Conservation (phyloP, 2,329 filamentous ascomycete genomes). For the Colletotrichum neosansevieriae region DNA sequence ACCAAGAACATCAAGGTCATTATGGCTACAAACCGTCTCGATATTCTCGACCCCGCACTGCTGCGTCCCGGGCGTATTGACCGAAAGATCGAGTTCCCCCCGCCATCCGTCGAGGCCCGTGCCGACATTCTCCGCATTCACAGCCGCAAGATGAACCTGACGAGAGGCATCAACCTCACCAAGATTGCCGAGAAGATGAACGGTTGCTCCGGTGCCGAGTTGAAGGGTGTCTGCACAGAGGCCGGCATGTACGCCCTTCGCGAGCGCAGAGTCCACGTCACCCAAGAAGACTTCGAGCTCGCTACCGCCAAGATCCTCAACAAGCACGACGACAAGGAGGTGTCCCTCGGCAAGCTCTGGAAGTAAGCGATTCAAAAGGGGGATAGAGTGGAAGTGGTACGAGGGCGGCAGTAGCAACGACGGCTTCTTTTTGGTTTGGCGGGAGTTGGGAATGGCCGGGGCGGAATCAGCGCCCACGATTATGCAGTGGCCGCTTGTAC, state of each 20-base stretch:
- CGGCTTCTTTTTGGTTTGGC: conserved; percentile 38
- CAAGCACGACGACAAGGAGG: conserved; percentile 99
- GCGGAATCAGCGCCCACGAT: conserved; percentile 32
- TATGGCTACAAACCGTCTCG: conserved; percentile 98
- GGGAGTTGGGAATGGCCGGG: conserved; percentile 28
- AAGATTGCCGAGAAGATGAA: conserved; percentile 99
- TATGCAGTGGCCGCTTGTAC: conserved; percentile 34
- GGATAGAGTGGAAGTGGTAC: conserved; percentile 26
- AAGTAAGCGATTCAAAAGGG: conserved; percentile 49
- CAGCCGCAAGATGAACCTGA: conserved; percentile 98
- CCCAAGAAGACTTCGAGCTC: conserved; percentile 98
- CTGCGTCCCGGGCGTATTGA: conserved; percentile 97
- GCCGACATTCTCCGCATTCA: conserved; percentile 98
- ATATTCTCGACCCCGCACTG: conserved; percentile 95
- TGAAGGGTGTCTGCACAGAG: conserved; percentile 99
- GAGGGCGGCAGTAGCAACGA: conserved; percentile 25
- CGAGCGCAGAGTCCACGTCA: conserved; percentile 96
- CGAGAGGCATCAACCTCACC: conserved; percentile 94
- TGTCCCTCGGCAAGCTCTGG: conserved; percentile 87
- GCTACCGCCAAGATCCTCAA: conserved; percentile 99
- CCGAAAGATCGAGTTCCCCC: conserved; percentile 98
- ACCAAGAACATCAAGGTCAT: conserved; percentile 99
- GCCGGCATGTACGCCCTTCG: conserved; percentile 98
- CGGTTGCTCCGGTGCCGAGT: conserved; percentile 94
- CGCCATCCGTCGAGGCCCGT: conserved; percentile 93